These are phyloP conservation scores for Chrysanthemum makinoi DNA, from an alignment of 129 eudicot species.

Conservation along the genomic window DNA sequence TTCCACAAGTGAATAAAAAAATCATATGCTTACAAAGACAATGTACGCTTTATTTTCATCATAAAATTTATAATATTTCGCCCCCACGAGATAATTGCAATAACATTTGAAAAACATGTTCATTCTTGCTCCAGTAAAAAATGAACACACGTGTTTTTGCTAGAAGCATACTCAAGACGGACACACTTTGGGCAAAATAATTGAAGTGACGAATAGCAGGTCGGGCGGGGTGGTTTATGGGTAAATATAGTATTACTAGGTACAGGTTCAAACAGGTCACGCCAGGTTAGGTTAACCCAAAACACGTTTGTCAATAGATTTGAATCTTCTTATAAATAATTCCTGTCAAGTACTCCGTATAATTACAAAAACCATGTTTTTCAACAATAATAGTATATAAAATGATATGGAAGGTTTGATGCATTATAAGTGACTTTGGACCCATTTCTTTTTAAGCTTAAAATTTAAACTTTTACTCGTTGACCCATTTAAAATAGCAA, in stretches of 20 bases:
- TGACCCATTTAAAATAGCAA: background rate
- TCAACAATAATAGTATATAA: too few species aligned
- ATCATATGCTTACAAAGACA: conserved; percentile 11
- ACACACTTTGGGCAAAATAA: background rate
- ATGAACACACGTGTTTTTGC: conserved; percentile 1
- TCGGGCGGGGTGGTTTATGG: too few species aligned
- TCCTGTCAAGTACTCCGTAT: too few species aligned
- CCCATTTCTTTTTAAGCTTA: background rate
- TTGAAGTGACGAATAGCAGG: background rate
- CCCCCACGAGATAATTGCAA: background rate
- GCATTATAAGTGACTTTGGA: background rate
- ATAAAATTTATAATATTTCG: background rate
- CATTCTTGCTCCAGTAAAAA: background rate
- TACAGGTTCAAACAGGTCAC: too few species aligned
- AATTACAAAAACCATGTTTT: too few species aligned
- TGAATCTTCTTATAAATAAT: too few species aligned
- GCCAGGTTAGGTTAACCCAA: too few species aligned
- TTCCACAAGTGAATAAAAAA: background rate
- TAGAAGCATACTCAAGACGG: background rate
- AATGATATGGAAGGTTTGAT: too few species aligned
- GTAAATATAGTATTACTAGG: too few species aligned
- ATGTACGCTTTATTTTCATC: background rate
- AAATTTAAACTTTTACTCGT: background rate
- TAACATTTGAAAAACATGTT: too few species aligned
- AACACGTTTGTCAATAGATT: too few species aligned